Percentiles rank a stretch among this genome's conserved stretches.
These are phyloP conservation scores for Delitschia confertaspora DNA, from an alignment of 495 filamentous ascomycete species.

Conservation along the genomic window DNA sequence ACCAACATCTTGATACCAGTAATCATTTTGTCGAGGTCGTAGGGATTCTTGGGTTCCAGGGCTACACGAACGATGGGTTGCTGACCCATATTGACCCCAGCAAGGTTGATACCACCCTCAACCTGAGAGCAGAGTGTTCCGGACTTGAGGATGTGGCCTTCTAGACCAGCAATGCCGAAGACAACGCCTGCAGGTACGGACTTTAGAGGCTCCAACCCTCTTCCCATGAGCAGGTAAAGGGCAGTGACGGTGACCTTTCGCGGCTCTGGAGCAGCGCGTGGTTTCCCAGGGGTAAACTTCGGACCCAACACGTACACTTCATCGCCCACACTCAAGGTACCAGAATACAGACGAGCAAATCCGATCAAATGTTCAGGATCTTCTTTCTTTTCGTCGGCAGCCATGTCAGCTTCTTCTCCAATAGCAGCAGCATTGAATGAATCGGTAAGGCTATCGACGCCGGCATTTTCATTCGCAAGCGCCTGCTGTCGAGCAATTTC, in stretches of 20 bases:
- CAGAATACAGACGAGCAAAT: constrained; percentile 89
- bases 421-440: constrained; percentile 46
- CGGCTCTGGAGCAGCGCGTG: constrained; percentile 66
- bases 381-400: constrained; percentile 31
- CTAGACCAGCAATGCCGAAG: constrained; percentile 90
- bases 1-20: constrained; percentile 77
- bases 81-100: constrained; percentile 67
- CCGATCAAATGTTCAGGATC: constrained; percentile 75
- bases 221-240: constrained; percentile 93
- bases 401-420: constrained; percentile 36
- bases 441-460: constrained; percentile 40
- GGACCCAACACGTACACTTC: constrained; percentile 82
- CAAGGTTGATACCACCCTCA: constrained; percentile 84
- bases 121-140: constrained; percentile 87
- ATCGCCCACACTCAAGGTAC: constrained; percentile 81
- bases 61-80: constrained; percentile 93
- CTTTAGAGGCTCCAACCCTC: constrained; percentile 70
- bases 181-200: constrained; percentile 89
- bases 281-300: constrained; percentile 77
- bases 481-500: constrained; percentile 71
- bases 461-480: constrained; percentile 39
- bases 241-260: constrained; percentile 77
- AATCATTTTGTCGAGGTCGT: constrained; percentile 89
- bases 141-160: constrained; percentile 85
- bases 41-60: constrained; percentile 79